Conservation (phyloP, 1,284 basidiomycete species). For the Lentinula novae-zelandiae region DNA sequence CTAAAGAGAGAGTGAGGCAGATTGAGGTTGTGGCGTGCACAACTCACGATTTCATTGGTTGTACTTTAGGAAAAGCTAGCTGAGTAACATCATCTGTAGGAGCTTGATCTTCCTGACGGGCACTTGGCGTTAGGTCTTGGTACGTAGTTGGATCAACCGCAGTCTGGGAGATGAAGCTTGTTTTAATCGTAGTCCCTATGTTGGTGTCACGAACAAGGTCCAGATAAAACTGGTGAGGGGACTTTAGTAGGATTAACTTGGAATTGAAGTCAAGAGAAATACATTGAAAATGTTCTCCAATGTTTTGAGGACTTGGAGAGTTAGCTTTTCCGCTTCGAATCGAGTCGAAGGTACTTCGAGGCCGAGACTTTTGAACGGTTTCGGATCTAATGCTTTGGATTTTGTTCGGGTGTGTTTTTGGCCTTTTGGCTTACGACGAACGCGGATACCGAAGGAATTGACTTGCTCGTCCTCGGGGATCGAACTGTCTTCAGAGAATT, state of each 20-base stretch:
- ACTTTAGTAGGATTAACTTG: neutral
- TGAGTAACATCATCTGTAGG: conserved; percentile 12
- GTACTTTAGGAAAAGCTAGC: conserved; percentile 38
- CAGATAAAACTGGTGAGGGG: conserved; percentile 4
- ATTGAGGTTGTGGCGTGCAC: neutral
- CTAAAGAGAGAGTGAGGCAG: neutral
- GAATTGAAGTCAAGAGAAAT: neutral
- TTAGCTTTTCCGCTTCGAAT: conserved; percentile 1
- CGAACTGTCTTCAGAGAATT: neutral
- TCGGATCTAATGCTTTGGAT: conserved; percentile 4
- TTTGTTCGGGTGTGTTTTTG: conserved; percentile 6
- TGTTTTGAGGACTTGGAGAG: neutral
- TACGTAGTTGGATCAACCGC: neutral
- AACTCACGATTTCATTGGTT: conserved; percentile 41
- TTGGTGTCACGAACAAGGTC: neutral
- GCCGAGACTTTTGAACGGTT: conserved; percentile 10
- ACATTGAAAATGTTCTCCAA: conserved; percentile 9
- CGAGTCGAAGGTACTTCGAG: neutral
- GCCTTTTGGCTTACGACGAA: neutral
- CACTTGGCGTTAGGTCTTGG: neutral
- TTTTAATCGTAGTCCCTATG: conserved; percentile 6
- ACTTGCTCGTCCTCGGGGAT: neutral
- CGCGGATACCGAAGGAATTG: neutral
- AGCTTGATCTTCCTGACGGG: neutral
- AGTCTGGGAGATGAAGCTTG: neutral